Evolutionary conservation across 805 yeast species (phyloP).

Genomic region (Wickerhamomyces subpelliculosus): DNA sequence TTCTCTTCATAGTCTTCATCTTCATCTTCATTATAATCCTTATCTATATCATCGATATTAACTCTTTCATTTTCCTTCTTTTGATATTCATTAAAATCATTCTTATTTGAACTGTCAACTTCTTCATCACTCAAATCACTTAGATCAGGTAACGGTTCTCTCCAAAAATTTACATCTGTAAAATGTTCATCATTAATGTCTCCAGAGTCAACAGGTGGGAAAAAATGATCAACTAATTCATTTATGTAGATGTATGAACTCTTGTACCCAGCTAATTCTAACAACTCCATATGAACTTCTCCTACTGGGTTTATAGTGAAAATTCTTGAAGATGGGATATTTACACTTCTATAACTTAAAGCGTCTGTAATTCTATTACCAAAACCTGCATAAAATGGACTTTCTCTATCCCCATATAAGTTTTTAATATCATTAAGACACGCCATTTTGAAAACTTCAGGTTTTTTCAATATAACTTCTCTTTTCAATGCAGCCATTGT

Average conservation of each 20-base stretch:
- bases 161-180: slow-evolving; percentile 90
- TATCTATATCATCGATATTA: slow-evolving; percentile 13
- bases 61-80: slow-evolving; percentile 4
- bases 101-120: slow-evolving; percentile 15
- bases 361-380: slow-evolving; percentile 98
- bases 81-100: slow-evolving; percentile 7
- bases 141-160: slow-evolving; percentile 66
- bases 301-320: slow-evolving; percentile 96
- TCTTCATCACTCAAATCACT: slow-evolving; percentile 50
- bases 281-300: slow-evolving; percentile 93
- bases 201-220: slow-evolving; percentile 65
- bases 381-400: slow-evolving; percentile 96
- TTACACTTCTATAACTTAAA: slow-evolving; percentile 85
- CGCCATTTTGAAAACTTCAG: slow-evolving; percentile 98
- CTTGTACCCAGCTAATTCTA: slow-evolving; percentile 89
- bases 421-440: slow-evolving; percentile 81
- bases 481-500: slow-evolving; percentile 92
- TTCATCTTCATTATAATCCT: slow-evolving; percentile 13
- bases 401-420: slow-evolving; percentile 54
- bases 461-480: slow-evolving; percentile 89
- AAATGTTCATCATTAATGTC: slow-evolving; percentile 38
- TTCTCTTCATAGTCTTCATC: slow-evolving; percentile 17
- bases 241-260: slow-evolving; percentile 85
- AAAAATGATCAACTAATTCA: slow-evolving; percentile 93
- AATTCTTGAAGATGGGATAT: slow-evolving; percentile 88